Evolutionary conservation across 805 yeast species (phyloP).

Genomic region (Ogataea pilisensis): DNA sequence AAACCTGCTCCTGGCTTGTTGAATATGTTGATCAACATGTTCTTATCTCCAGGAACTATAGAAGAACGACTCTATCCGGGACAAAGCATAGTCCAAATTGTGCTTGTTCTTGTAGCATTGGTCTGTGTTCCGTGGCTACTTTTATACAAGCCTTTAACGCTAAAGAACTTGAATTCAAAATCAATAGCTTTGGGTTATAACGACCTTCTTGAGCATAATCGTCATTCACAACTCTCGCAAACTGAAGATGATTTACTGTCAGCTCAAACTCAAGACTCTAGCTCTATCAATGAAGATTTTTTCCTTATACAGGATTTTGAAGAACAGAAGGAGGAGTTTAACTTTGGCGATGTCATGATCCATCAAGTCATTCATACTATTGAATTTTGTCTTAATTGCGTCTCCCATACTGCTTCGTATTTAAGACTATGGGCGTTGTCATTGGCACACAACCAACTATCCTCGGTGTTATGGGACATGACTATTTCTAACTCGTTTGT

Average conservation of each 20-base stretch:
- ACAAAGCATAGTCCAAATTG: constrained; percentile 71
- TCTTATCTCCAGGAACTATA: constrained; percentile 84
- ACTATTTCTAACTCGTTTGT: constrained; percentile 79
- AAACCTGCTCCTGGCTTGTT: constrained; percentile 87
- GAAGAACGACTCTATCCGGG: constrained; percentile 78
- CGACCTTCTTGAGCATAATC: constrained; percentile 36
- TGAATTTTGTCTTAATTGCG: constrained; percentile 95
- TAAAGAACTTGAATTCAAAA: constrained; percentile 42
- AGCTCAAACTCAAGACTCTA: constrained; percentile 12
- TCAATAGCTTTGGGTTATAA: constrained; percentile 49
- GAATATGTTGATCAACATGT: constrained; percentile 95
- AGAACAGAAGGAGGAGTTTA: constrained; percentile 53
- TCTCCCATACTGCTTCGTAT: constrained; percentile 97
- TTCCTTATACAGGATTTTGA: constrained; percentile 40
- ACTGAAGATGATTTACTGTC: constrained; percentile 22
- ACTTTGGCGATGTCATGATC: constrained; percentile 91
- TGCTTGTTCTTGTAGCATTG: constrained; percentile 71
- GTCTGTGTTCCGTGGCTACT: constrained; percentile 91
- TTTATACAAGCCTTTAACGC: constrained; percentile 70
- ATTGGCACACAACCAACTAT: constrained; percentile 93
- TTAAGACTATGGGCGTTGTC: constrained; percentile 96
- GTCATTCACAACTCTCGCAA: constrained; percentile 9
- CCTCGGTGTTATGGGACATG: constrained; percentile 95
- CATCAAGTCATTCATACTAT: constrained; percentile 97
- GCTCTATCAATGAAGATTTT: constrained; percentile 27